phyloP scores from a whole-genome alignment of 163 green algal species.

The Chlamydomonas reinhardtii region DNA sequence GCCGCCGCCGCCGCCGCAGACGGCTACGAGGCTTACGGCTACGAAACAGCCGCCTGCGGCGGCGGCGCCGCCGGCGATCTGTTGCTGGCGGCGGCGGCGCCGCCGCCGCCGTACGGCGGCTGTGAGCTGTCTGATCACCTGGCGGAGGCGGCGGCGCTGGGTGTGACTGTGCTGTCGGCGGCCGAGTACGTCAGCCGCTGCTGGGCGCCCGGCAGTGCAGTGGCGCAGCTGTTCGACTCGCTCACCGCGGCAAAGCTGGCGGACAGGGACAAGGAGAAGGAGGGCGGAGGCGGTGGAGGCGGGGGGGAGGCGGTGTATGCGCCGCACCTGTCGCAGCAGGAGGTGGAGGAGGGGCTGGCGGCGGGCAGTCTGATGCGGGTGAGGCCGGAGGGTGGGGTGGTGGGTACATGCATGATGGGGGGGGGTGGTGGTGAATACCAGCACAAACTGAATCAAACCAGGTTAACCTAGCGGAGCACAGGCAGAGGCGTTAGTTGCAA shows the following conservation, averaged over 20 bases:
- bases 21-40: no score
- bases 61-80: not conserved
- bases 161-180: slow-evolving; percentile 59
- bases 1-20: no score
- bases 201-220: slow-evolving; percentile 27
- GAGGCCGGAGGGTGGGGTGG: not conserved
- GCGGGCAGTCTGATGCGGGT: slow-evolving; percentile 60
- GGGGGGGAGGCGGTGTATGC: slow-evolving; percentile 16
- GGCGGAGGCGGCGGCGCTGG: slow-evolving; percentile 15
- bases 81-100: not conserved
- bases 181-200: slow-evolving; percentile 55
- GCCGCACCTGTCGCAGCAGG: slow-evolving; percentile 46
- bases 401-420: no score
- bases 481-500: no score
- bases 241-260: slow-evolving; percentile 40
- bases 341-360: slow-evolving; percentile 63
- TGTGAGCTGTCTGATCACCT: not conserved
- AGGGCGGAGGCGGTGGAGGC: not conserved
- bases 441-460: no score
- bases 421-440: no score
- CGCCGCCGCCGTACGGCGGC: not conserved
- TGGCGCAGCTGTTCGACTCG: slow-evolving; percentile 63
- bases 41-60: not conserved
- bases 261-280: not conserved
- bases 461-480: no score